These are phyloP conservation scores for Tricholoma flavovirens DNA, from an alignment of 768 basidiomycete genomes.

Conservation along the genomic window DNA sequence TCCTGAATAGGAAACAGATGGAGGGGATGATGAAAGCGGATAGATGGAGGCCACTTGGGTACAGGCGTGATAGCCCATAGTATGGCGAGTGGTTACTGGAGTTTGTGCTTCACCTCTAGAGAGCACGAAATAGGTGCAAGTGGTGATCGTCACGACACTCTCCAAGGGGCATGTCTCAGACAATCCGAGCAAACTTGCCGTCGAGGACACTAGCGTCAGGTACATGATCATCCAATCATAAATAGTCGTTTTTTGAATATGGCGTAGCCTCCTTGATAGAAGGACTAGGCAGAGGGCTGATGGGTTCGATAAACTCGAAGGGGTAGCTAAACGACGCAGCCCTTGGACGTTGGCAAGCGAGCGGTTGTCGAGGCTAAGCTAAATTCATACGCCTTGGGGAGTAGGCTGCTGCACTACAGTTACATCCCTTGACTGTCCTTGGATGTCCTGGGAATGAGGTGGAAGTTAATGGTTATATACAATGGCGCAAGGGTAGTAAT, in stretches of 20 bases:
- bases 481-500: slow-evolving; percentile 3
- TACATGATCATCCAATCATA: not conserved
- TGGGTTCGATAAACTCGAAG: not conserved
- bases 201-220: not conserved
- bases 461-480: not conserved
- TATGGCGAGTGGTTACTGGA: not conserved
- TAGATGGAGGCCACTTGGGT: not conserved
- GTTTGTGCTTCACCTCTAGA: not conserved
- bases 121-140: too few relatives aligned
- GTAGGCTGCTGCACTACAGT: slow-evolving; percentile 8
- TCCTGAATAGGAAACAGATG: not conserved
- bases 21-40: not conserved
- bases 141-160: not conserved
- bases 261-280: not conserved
- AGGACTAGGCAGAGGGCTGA: not conserved
- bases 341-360: not conserved
- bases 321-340: not conserved
- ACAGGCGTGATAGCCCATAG: not conserved
- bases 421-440: slow-evolving; percentile 8
- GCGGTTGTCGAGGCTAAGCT: not conserved
- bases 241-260: not conserved
- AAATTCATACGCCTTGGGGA: slow-evolving; percentile 6
- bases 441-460: slow-evolving; percentile 2
- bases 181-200: not conserved
- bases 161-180: not conserved